phyloP scores from a whole-genome alignment of 257 asterid species.

The Petunia secreta region DNA sequence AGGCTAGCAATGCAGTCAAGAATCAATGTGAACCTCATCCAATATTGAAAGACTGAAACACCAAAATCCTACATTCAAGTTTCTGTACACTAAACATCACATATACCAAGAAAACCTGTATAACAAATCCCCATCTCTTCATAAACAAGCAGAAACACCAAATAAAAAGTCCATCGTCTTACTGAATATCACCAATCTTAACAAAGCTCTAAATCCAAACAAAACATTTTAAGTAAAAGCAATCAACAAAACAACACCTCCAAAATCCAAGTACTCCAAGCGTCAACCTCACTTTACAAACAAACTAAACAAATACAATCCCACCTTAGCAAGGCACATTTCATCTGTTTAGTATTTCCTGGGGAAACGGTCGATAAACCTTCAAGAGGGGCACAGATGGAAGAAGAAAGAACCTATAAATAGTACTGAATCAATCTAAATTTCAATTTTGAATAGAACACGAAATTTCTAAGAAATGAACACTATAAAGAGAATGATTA shows the following conservation, averaged over 20 bases:
- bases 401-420: not conserved
- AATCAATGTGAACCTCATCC: not conserved
- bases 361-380: slow-evolving; percentile 47
- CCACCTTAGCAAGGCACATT: not conserved
- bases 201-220: not conserved
- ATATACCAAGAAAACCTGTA: slow-evolving; percentile 16
- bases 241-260: not conserved
- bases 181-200: not conserved
- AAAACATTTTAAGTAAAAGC: not conserved
- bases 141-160: not conserved
- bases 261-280: not conserved
- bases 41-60: slow-evolving; percentile 10
- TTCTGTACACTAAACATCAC: not conserved
- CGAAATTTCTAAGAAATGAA: not conserved
- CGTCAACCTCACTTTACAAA: not conserved
- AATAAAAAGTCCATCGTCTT: not conserved
- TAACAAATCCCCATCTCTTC: not conserved
- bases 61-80: slow-evolving; percentile 2
- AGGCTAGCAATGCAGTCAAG: not conserved
- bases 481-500: not conserved
- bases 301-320: not conserved
- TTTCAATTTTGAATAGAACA: slow-evolving; percentile 8
- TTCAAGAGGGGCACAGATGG: slow-evolving; percentile 48
- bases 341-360: slow-evolving; percentile 42
- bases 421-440: not conserved